Evolutionary conservation across 2,329 filamentous ascomycete genomes (phyloP).

Genomic region (Fusarium sp.): DNA sequence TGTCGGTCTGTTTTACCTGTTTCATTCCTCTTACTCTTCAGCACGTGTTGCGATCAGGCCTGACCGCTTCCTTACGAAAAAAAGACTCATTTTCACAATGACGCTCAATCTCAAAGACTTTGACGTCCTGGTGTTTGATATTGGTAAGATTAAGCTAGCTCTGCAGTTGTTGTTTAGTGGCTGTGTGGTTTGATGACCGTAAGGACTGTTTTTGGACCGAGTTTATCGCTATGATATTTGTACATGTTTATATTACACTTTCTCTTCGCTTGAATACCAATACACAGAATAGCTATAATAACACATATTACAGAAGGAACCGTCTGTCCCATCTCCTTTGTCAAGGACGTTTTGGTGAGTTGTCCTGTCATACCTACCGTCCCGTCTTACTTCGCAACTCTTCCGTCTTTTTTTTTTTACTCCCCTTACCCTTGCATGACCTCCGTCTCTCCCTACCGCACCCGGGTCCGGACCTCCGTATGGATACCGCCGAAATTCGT

Average conservation of each 20-base stretch:
- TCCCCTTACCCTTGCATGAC: slow-evolving; percentile 26
- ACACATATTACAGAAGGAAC: slow-evolving; percentile 74
- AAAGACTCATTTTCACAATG: slow-evolving; percentile 30
- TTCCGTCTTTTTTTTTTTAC: slow-evolving; percentile 38
- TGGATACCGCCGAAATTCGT: slow-evolving; percentile 24
- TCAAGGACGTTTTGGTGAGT: slow-evolving; percentile 85
- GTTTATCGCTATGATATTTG: slow-evolving; percentile 1
- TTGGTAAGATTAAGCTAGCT: slow-evolving; percentile 50
- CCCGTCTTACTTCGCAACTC: slow-evolving; percentile 30
- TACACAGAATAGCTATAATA: slow-evolving; percentile 39
- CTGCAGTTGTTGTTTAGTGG: slow-evolving; percentile 11
- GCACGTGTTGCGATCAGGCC: slow-evolving; percentile 29
- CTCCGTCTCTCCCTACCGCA: slow-evolving; percentile 34
- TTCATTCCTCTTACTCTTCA: slow-evolving; percentile 15
- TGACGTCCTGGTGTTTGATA: slow-evolving; percentile 54
- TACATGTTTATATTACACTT: slow-evolving; percentile 19
- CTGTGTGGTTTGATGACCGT: slow-evolving; percentile 2
- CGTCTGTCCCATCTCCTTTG: slow-evolving; percentile 85
- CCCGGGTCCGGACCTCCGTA: slow-evolving; percentile 42
- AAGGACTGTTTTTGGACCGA: slow-evolving; percentile 13
- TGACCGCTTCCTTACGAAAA: slow-evolving; percentile 40
- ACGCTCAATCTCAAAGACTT: slow-evolving; percentile 47
- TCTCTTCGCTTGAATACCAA: slow-evolving; percentile 12
- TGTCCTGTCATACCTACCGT: slow-evolving; percentile 27
- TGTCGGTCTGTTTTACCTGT: slow-evolving; percentile 9